These are phyloP conservation scores for Debaryomyces prosopidis DNA, from an alignment of 805 yeast species.

Conservation along the genomic window DNA sequence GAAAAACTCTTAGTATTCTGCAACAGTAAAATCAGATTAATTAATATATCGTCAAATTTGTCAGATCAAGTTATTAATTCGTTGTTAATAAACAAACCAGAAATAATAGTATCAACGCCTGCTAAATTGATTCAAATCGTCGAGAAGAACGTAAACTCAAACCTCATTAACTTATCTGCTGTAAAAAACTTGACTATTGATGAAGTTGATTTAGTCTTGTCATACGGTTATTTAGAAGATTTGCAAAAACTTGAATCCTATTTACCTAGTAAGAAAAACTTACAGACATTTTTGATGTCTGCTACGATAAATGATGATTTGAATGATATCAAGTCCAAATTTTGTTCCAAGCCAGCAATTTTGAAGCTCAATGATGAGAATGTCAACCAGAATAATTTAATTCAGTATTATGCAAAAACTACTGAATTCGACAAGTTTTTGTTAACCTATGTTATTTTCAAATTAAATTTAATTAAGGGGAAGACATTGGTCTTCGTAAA, in stretches of 20 bases:
- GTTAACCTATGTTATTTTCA: slow-evolving; percentile 87
- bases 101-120: slow-evolving; percentile 85
- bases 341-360: slow-evolving; percentile 82
- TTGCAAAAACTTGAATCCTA: slow-evolving; percentile 60
- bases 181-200: slow-evolving; percentile 81
- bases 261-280: slow-evolving; percentile 69
- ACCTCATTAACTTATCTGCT: slow-evolving; percentile 50
- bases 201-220: slow-evolving; percentile 88
- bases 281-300: slow-evolving; percentile 93
- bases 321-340: slow-evolving; percentile 68
- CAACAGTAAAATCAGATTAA: slow-evolving; percentile 58
- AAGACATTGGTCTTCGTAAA: slow-evolving; percentile 90
- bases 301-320: slow-evolving; percentile 92
- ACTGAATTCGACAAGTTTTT: slow-evolving; percentile 90
- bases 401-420: slow-evolving; percentile 85
- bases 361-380: slow-evolving; percentile 76
- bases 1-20: slow-evolving; percentile 70
- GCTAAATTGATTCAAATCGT: slow-evolving; percentile 62
- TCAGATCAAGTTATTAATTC: slow-evolving; percentile 73
- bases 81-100: slow-evolving; percentile 72
- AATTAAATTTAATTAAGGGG: slow-evolving; percentile 84
- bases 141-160: slow-evolving; percentile 44
- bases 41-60: slow-evolving; percentile 67
- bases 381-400: slow-evolving; percentile 57
- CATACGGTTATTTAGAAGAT: slow-evolving; percentile 91